Percentiles rank a stretch among this genome's conserved stretches.
These are phyloP conservation scores for Carex sylvatica DNA, from an alignment of 202 grass and related monocot genomes.

Conservation along the genomic window DNA sequence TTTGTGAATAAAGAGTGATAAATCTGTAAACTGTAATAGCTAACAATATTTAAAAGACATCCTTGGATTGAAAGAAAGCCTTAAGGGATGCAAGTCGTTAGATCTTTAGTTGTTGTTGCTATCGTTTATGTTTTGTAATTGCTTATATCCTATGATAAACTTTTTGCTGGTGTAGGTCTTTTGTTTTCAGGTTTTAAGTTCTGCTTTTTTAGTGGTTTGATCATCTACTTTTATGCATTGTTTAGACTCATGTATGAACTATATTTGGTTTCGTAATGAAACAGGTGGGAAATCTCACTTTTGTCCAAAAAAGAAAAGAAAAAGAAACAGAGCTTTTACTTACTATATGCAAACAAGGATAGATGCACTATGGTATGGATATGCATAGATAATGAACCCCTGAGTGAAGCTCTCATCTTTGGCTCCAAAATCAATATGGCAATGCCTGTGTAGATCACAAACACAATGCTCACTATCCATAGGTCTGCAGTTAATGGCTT, in stretches of 20 bases:
- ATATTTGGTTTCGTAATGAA: no score
- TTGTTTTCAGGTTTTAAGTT: no score
- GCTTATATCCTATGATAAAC: no score
- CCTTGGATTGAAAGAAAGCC: background rate
- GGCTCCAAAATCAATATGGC: constrained; percentile 50
- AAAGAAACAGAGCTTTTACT: background rate
- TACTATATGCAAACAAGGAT: constrained; percentile 31
- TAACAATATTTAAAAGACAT: background rate
- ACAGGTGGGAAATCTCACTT: no score
- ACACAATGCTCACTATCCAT: constrained; percentile 41
- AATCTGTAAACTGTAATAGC: background rate
- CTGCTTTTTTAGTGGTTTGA: no score
- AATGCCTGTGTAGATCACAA: constrained; percentile 52
- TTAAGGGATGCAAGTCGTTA: background rate
- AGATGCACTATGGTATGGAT: constrained; percentile 40
- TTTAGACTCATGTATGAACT: no score
- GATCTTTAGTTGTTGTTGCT: no score
- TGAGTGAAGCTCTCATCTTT: constrained; percentile 30
- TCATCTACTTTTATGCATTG: no score
- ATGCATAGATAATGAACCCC: constrained; percentile 36
- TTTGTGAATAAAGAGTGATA: background rate
- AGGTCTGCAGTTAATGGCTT: constrained; percentile 46
- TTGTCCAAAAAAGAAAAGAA: no score
- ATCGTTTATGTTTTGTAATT: no score
- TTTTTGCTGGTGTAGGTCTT: no score